These are phyloP conservation scores for Peniophora sp. DNA, from an alignment of 1,284 basidiomycete species.

Conservation along the genomic window DNA sequence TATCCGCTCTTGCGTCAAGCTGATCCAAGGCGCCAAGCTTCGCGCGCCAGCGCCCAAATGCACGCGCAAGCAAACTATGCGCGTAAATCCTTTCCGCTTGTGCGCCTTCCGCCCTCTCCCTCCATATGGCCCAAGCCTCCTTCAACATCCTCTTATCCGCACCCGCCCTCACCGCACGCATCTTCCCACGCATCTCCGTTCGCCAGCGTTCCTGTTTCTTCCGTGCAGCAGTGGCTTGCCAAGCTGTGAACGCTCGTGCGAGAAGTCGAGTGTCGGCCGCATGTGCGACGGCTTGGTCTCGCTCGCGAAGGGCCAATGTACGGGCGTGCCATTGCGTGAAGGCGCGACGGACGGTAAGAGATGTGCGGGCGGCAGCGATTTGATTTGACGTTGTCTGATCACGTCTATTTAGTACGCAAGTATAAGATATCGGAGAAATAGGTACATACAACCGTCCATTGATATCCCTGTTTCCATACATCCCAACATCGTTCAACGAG, in stretches of 20 bases:
- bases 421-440: too few species aligned
- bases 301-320: conserved; percentile 27
- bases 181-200: conserved; percentile 56
- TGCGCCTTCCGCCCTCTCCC: conserved; percentile 20
- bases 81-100: too few species aligned
- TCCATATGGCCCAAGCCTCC: conserved; percentile 57
- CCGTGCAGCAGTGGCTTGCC: conserved; percentile 42
- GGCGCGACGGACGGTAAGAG: conserved; percentile 46
- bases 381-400: conserved; percentile 59
- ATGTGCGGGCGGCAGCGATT: conserved; percentile 49
- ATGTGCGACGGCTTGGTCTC: conserved; percentile 29
- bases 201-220: conserved; percentile 53
- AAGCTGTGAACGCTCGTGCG: conserved; percentile 31
- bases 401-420: too few species aligned
- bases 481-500: conserved; percentile 63
- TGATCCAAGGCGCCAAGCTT: conserved; percentile 30
- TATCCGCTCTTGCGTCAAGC: conserved; percentile 41
- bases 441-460: conserved; percentile 61
- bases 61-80: conserved; percentile 32
- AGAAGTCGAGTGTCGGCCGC: conserved; percentile 35
- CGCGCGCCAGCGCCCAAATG: conserved; percentile 44
- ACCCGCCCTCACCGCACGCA: conserved; percentile 51
- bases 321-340: conserved; percentile 50
- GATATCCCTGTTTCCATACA: conserved; percentile 58
- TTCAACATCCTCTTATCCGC: conserved; percentile 40